Percentiles rank a stretch among this genome's conserved stretches.
phyloP scores from a whole-genome alignment of 2,329 filamentous ascomycete genomes.

The Nigrospora sphaerica region DNA sequence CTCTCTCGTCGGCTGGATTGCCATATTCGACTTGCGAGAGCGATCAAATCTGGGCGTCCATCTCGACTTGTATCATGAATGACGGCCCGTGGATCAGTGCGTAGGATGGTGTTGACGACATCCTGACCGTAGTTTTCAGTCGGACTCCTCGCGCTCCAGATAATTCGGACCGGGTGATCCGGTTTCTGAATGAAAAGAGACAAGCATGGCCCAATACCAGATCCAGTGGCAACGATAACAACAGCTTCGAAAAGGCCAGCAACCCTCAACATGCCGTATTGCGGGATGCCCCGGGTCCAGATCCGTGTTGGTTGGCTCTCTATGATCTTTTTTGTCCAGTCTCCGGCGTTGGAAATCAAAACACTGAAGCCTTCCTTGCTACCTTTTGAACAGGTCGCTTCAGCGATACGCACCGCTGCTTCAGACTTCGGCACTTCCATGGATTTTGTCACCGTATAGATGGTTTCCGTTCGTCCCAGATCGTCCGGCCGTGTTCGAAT shows the following conservation, averaged over 20 bases:
- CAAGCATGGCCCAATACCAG: conserved; percentile 55
- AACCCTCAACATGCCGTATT: conserved; percentile 50
- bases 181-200: conserved; percentile 42
- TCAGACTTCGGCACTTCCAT: too few relatives aligned
- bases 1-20: background rate
- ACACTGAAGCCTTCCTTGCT: conserved; percentile 40
- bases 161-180: conserved; percentile 19
- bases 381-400: conserved; percentile 24
- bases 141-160: conserved; percentile 26
- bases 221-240: conserved; percentile 55
- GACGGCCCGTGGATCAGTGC: conserved; percentile 21
- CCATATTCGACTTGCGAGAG: conserved; percentile 11
- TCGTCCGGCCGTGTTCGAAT: too few relatives aligned
- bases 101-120: conserved; percentile 15
- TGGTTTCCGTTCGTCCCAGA: too few relatives aligned
- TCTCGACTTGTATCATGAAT: conserved; percentile 22
- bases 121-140: conserved; percentile 23
- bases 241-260: conserved; percentile 49
- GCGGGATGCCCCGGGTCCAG: conserved; percentile 53
- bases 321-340: conserved; percentile 56
- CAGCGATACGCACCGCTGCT: too few relatives aligned
- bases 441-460: too few relatives aligned
- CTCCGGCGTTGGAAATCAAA: conserved; percentile 55
- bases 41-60: conserved; percentile 22
- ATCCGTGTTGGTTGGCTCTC: conserved; percentile 43